Base-by-base conservation (phyloP, 768 basidiomycete genomes). In the Erythrobasidium yunnanense region DNA sequence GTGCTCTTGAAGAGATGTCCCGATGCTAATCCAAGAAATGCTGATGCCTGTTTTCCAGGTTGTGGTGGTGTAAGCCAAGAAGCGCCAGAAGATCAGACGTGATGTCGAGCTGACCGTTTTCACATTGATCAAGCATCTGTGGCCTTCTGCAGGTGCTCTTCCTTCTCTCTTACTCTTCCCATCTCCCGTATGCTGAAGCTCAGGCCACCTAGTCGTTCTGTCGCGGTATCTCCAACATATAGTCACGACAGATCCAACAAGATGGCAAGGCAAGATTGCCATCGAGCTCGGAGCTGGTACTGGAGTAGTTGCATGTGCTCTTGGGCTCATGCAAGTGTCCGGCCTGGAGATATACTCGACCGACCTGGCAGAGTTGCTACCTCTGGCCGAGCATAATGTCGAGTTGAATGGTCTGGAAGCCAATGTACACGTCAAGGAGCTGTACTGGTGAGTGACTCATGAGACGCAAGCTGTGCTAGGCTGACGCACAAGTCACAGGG, bases 271-370 rank as follows among this genome's bases (percentile, higher is more conserved):
- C 33, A 63, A 63, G 46, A 63, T 49, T 30, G 25, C 27, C 30
- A 30, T 63, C n/a, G 60, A 63, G 47, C 60, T 63, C 18, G 60
- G 60, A 25, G 60, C 60, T 20, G 60, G 60, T 6, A 63, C 60
- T 18, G 60, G 60, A 4, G 49, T 63, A 3, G 60, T 63, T 4
- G 60, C 60, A 2, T 50, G 45, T 50, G 60, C 60, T 4, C 20
- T 63, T 6, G 47, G 25, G 27, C 29, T 3, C 6, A 18, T 63
- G 29, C 5, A 32, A 15, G 30, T 63, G 15, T 29, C 60, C 29
- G 60, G 47, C 47, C 47, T 63, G 22, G 23, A 63, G 29, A 51
- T 63, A 7, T 63, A 35, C 29, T 63, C 60, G 6, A 63, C 60
- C 17, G 60, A 63, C 27, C 30, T 63, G 17, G 60, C 49, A 34